These are phyloP conservation scores for Agarophyton chilense DNA, from an alignment of 23 red algal species.

Conservation along the genomic window DNA sequence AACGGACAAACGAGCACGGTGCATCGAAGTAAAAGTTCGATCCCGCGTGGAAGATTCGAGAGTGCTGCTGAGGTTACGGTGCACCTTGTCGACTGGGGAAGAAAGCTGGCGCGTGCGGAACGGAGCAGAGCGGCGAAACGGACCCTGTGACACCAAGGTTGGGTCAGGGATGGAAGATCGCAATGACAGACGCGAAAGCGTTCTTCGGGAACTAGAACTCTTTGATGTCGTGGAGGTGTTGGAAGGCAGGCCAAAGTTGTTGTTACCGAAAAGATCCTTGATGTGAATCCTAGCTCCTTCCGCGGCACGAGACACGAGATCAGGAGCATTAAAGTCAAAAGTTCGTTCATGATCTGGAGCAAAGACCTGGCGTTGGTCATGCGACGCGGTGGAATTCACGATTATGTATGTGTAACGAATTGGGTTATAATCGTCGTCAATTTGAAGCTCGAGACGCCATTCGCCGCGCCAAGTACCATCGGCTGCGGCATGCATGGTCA, in stretches of 20 bases:
- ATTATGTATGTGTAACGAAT: slow-evolving; percentile 65
- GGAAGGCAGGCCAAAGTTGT: slow-evolving; percentile 37
- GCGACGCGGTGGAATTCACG: slow-evolving; percentile 11
- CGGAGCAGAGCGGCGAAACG: slow-evolving; percentile 21
- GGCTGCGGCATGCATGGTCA: slow-evolving; percentile 45
- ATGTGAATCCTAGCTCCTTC: slow-evolving; percentile 56
- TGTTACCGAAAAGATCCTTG: slow-evolving; percentile 48
- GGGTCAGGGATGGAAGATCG: neutral
- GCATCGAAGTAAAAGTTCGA: neutral
- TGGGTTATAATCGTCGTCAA: slow-evolving; percentile 62
- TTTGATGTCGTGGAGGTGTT: slow-evolving; percentile 12
- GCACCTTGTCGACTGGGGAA: neutral
- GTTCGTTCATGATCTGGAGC: slow-evolving; percentile 33
- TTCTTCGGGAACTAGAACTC: slow-evolving; percentile 16
- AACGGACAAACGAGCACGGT: neutral
- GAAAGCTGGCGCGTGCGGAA: slow-evolving; percentile 14
- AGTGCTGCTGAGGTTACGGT: neutral
- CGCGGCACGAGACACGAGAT: slow-evolving; percentile 25
- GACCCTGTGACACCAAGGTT: slow-evolving; percentile 15
- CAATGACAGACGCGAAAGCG: slow-evolving; percentile 1
- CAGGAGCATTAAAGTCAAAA: slow-evolving; percentile 40
- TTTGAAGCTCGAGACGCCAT: slow-evolving; percentile 55
- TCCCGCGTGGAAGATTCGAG: neutral
- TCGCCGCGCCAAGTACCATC: slow-evolving; percentile 71
- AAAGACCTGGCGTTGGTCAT: slow-evolving; percentile 6